A percentile compares a stretch with the other conserved stretches of the same genome.
Evolutionary conservation across 2,329 filamentous ascomycete species (phyloP).

Genomic region (Pyricularia grisea): DNA sequence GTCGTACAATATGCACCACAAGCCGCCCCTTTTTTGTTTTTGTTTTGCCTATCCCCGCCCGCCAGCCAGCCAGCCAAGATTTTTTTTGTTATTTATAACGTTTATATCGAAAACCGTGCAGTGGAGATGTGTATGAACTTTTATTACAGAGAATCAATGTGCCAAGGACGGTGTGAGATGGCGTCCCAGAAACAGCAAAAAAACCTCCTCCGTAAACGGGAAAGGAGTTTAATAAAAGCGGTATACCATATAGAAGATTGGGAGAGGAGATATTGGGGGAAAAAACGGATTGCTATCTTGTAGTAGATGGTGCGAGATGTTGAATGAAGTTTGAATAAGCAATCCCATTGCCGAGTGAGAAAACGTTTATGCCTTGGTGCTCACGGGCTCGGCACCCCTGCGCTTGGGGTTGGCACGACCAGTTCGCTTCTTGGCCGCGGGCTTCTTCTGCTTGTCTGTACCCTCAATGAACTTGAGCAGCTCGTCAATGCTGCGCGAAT

Average conservation of each 20-base stretch:
- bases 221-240: background rate
- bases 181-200: background rate
- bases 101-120: background rate
- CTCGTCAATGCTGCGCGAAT: slow-evolving; percentile 84
- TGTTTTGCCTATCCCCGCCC: background rate
- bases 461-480: slow-evolving; percentile 93
- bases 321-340: background rate
- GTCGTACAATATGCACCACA: background rate
- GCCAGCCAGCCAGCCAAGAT: background rate
- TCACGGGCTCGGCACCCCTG: slow-evolving; percentile 26
- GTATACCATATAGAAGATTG: slow-evolving; percentile 1
- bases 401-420: slow-evolving; percentile 47
- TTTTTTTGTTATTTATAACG: background rate
- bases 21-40: background rate
- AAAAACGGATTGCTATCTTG: background rate
- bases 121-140: background rate
- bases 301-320: background rate
- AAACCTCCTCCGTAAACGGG: background rate
- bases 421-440: slow-evolving; percentile 40
- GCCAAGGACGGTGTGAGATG: background rate
- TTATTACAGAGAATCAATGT: background rate
- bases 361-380: background rate
- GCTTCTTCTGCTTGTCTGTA: slow-evolving; percentile 39
- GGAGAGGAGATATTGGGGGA: background rate
- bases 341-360: background rate